Conservation (phyloP, 257 asterid genomes). For the Anisodus tanguticus region DNA sequence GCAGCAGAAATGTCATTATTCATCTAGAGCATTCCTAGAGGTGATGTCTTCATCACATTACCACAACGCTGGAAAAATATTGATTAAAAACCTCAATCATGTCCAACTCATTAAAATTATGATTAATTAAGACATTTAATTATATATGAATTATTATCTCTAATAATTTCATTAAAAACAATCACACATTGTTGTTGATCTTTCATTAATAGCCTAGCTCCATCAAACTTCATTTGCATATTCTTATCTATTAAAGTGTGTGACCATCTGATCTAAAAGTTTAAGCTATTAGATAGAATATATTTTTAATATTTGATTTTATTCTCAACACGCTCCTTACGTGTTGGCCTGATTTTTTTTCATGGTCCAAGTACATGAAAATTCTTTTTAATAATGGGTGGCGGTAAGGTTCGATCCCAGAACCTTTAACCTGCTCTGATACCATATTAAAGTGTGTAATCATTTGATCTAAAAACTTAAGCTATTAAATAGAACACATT, state of each 20-base stretch:
- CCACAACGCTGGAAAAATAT: conserved; percentile 10
- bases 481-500: no score
- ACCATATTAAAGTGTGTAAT: no score
- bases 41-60: conserved; percentile 14
- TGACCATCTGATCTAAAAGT: no score
- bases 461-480: no score
- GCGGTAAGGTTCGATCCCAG: no score
- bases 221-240: conserved; percentile 30
- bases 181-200: conserved; percentile 25
- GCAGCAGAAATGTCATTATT: conserved; percentile 17
- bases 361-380: no score
- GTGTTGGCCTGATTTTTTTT: no score
- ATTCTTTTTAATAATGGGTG: no score
- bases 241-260: background rate
- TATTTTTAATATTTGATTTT: no score
- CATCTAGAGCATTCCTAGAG: conserved; percentile 18
- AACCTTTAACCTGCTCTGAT: no score
- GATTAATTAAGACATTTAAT: background rate
- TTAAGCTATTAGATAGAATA: no score
- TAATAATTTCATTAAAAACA: conserved; percentile 18
- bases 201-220: conserved; percentile 22
- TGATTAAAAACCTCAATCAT: conserved; percentile 13
- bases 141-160: background rate
- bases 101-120: conserved; percentile 8
- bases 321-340: no score